A percentile compares a stretch with the other conserved stretches of the same genome.
Conservation (phyloP, 2,329 filamentous ascomycete species). For the Hypoxylon sp. region DNA sequence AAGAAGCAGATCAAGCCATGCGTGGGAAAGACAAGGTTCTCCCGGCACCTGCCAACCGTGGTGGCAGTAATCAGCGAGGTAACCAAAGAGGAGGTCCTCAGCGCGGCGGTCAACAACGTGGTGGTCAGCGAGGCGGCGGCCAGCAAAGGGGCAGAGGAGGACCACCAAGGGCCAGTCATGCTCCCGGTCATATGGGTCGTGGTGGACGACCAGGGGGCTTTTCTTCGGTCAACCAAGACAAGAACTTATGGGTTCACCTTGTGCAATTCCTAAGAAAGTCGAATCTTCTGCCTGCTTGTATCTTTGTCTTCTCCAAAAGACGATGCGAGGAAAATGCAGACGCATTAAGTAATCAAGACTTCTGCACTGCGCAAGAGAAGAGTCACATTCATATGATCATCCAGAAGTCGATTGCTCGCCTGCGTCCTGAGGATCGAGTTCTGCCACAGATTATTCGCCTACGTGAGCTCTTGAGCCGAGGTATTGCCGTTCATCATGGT, state of each 20-base stretch:
- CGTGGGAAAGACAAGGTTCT: conserved; percentile 82
- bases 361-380: conserved; percentile 93
- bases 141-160: conserved; percentile 69
- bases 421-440: conserved; percentile 89
- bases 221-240: conserved; percentile 92
- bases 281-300: conserved; percentile 89
- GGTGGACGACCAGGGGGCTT: conserved; percentile 88
- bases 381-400: conserved; percentile 98
- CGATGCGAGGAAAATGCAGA: conserved; percentile 97
- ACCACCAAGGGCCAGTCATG: conserved; percentile 72
- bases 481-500: conserved; percentile 96
- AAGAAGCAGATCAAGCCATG: conserved; percentile 86
- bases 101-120: conserved; percentile 65
- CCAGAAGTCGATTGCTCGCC: conserved; percentile 90
- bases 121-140: conserved; percentile 65
- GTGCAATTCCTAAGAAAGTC: conserved; percentile 92
- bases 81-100: conserved; percentile 66
- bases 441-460: conserved; percentile 94
- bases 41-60: conserved; percentile 59
- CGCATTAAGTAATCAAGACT: conserved; percentile 94
- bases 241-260: conserved; percentile 95
- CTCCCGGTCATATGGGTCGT: conserved; percentile 88
- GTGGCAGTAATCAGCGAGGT: conserved; percentile 67
- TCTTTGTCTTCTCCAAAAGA: conserved; percentile 99
- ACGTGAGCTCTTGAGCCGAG: conserved; percentile 85